Conservation (phyloP, 257 asterid genomes). For the Solanum chiquidenum region DNA sequence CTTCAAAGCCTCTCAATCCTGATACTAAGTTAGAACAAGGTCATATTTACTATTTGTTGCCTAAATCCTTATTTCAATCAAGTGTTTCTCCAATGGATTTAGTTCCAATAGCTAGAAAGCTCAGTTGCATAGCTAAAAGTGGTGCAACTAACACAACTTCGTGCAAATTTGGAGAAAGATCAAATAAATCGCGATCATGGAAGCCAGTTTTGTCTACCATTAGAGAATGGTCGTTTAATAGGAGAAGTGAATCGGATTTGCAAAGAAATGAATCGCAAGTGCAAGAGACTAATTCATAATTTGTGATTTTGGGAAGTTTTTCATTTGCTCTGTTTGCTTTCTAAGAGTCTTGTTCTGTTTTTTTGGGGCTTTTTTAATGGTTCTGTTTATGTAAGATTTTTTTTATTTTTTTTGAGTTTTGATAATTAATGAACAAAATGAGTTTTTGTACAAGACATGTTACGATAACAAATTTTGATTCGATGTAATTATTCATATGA, state of each 20-base stretch:
- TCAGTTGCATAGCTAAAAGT: slow-evolving; percentile 19
- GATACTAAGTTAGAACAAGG: slow-evolving; percentile 27
- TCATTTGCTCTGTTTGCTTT: neutral
- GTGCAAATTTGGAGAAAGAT: neutral
- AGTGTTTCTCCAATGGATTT: slow-evolving; percentile 37
- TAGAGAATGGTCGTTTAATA: slow-evolving; percentile 33
- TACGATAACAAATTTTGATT: neutral
- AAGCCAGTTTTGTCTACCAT: slow-evolving; percentile 52
- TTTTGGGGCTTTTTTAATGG: neutral
- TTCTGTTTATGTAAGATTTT: neutral
- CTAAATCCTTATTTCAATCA: slow-evolving; percentile 28
- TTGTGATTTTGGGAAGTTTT: neutral
- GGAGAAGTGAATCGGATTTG: slow-evolving; percentile 49
- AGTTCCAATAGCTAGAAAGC: slow-evolving; percentile 36
- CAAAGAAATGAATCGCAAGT: neutral
- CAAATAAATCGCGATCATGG: slow-evolving; percentile 26
- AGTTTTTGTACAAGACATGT: too few species aligned
- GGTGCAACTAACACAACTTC: neutral
- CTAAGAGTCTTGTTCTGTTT: neutral
- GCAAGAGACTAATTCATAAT: neutral
- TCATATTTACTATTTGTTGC: slow-evolving; percentile 38
- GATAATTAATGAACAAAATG: too few species aligned
- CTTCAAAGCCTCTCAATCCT: slow-evolving; percentile 24
- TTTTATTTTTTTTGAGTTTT: too few species aligned
- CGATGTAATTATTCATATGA: neutral